Evolutionary conservation across 1,284 basidiomycete species (phyloP).

Genomic region (Meripilus lineatus): DNA sequence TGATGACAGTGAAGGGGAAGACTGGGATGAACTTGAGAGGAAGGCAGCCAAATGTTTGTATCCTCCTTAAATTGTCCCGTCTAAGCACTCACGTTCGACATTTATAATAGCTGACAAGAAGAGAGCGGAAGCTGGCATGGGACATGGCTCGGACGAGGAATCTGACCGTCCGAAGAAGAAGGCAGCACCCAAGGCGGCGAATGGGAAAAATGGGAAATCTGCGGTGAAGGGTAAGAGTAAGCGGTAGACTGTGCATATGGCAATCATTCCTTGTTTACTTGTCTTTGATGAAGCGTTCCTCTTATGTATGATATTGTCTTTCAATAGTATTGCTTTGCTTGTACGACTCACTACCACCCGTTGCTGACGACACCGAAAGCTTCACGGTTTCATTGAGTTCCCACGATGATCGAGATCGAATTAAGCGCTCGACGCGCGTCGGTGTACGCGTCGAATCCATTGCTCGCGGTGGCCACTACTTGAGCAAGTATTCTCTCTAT

Average conservation of each 20-base stretch:
- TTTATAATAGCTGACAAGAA: slow-evolving; percentile 63
- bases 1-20: slow-evolving; percentile 79
- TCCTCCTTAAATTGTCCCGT: neutral
- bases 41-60: slow-evolving; percentile 80
- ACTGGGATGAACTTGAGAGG: slow-evolving; percentile 93
- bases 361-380: no score
- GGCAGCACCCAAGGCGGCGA: slow-evolving; percentile 37
- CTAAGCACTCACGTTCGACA: neutral
- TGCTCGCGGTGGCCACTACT: slow-evolving; percentile 6
- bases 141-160: slow-evolving; percentile 52
- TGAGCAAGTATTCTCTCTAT: neutral
- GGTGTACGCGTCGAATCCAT: slow-evolving; percentile 13
- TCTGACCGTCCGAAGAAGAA: slow-evolving; percentile 70
- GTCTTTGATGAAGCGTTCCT: no score
- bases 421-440: slow-evolving; percentile 60
- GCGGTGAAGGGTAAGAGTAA: slow-evolving; percentile 32
- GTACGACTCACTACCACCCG: no score
- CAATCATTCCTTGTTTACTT: no score
- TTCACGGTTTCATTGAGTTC: no score
- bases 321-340: no score
- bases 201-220: slow-evolving; percentile 31
- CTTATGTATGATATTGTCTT: no score
- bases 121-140: slow-evolving; percentile 45
- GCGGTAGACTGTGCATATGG: slow-evolving; percentile 8
- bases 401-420: no score